Evolutionary conservation across 345 rosid species (phyloP).

Genomic region (Eucalyptus globulus): DNA sequence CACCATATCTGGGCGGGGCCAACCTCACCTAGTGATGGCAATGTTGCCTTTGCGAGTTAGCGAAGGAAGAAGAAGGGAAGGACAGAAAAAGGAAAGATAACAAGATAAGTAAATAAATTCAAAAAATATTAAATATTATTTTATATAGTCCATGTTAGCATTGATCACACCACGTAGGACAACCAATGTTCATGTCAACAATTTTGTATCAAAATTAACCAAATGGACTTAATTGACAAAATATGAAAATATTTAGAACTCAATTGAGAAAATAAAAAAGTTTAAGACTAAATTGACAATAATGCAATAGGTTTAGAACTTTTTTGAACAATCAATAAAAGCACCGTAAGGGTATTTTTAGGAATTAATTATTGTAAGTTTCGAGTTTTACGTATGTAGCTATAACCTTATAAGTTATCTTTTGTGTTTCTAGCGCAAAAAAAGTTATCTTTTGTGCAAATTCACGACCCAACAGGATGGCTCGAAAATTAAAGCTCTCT

Average conservation of each 20-base stretch:
- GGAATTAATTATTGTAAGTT: not conserved
- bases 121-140: too few relatives aligned
- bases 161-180: rapidly evolving
- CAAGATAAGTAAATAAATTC: too few relatives aligned
- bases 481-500: not conserved
- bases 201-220: not conserved
- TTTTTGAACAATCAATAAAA: not conserved
- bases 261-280: rapidly evolving
- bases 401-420: not conserved
- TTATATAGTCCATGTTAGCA: too few relatives aligned
- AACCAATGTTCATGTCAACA: rapidly evolving
- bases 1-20: rapidly evolving
- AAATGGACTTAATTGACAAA: too few relatives aligned
- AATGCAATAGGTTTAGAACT: too few relatives aligned
- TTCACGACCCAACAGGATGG: not conserved
- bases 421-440: not conserved
- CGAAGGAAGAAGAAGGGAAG: too few relatives aligned
- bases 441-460: not conserved
- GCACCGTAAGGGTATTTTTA: not conserved
- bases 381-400: not conserved
- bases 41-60: rapidly evolving
- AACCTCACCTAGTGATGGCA: not conserved
- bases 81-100: too few relatives aligned
- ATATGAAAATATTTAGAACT: rapidly evolving
- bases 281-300: rapidly evolving